These are phyloP conservation scores for Eimeria acervulina DNA, from an alignment of 169 alveolate genomes.

Conservation along the genomic window DNA sequence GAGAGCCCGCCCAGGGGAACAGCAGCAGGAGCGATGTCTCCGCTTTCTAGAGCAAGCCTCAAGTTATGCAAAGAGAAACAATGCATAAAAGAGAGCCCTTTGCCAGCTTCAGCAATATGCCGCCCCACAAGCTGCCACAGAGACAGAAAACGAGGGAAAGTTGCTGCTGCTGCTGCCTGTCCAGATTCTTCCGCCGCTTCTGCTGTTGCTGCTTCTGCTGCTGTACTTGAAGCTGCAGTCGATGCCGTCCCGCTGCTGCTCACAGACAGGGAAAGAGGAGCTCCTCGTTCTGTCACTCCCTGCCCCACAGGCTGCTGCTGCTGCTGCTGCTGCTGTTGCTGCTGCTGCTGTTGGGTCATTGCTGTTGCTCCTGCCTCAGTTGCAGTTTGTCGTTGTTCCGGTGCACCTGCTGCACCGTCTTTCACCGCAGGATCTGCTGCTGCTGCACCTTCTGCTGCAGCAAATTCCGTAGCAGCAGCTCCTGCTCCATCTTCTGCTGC, in stretches of 20 bases:
- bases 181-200: background rate
- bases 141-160: slow-evolving; percentile 26
- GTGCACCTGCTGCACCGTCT: background rate
- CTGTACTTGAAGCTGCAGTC: background rate
- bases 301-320: background rate
- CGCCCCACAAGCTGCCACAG: slow-evolving; percentile 51
- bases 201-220: background rate
- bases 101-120: slow-evolving; percentile 54
- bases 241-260: slow-evolving; percentile 25
- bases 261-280: background rate
- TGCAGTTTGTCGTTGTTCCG: background rate
- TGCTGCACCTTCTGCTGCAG: slow-evolving; percentile 15
- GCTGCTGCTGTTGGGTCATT: background rate
- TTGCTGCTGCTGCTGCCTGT: background rate
- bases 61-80: slow-evolving; percentile 18
- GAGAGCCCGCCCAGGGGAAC: background rate
- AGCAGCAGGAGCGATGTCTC: background rate
- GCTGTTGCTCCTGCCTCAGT: background rate
- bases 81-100: slow-evolving; percentile 46
- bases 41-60: slow-evolving; percentile 3
- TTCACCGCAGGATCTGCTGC: background rate
- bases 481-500: slow-evolving; percentile 1
- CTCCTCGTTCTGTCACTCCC: background rate
- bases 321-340: slow-evolving; percentile 24
- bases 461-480: background rate